These are phyloP conservation scores for Miscanthus lutarioriparius DNA, from an alignment of 176 grass and related monocot genomes.

Conservation along the genomic window DNA sequence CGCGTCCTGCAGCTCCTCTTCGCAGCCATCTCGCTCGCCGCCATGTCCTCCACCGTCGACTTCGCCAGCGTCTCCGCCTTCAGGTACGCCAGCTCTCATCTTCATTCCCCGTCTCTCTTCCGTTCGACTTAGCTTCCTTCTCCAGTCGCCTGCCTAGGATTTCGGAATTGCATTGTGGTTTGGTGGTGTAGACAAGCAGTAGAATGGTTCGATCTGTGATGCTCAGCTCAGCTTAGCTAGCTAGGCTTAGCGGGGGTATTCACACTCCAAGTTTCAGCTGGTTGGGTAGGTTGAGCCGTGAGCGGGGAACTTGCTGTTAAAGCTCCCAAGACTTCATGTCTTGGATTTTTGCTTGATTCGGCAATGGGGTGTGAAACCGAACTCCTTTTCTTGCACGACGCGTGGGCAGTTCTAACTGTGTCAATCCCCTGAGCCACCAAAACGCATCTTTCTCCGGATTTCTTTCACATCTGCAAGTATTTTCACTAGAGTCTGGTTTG, in stretches of 20 bases:
- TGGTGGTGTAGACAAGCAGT: constrained; percentile 6
- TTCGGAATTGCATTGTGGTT: constrained; percentile 15
- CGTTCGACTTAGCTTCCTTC: background rate
- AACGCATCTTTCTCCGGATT: background rate
- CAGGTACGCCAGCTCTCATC: constrained; percentile 34
- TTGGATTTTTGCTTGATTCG: constrained; percentile 6
- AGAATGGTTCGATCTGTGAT: background rate
- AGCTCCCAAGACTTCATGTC: background rate
- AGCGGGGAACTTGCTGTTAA: background rate
- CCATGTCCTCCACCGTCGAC: constrained; percentile 83
- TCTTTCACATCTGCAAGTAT: background rate
- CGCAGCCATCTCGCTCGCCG: constrained; percentile 58
- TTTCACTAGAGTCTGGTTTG: background rate
- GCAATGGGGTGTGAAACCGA: background rate
- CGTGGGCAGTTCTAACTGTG: background rate
- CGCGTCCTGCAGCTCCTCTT: constrained; percentile 76
- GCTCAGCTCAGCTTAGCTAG: constrained; percentile 2
- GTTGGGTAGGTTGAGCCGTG: background rate
- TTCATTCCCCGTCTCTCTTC: background rate
- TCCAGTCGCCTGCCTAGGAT: background rate
- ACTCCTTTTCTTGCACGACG: background rate
- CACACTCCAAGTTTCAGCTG: background rate
- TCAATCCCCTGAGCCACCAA: background rate
- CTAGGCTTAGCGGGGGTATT: background rate
- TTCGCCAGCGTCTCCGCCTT: constrained; percentile 81